Conservation (phyloP, 176 grass and related monocot species). For the Carex pumila region DNA sequence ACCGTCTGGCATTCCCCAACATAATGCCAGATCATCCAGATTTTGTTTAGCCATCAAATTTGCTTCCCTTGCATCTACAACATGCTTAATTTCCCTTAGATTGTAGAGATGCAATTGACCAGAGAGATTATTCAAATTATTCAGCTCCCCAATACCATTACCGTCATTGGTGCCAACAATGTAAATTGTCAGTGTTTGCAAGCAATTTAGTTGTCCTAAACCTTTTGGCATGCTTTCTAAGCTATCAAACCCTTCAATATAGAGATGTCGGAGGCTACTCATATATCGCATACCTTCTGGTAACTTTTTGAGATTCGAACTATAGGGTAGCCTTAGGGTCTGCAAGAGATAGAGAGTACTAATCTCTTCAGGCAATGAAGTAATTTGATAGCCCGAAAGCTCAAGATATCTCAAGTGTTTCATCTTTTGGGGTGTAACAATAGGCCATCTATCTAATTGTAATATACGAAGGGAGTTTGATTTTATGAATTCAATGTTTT, state of each 20-base stretch:
- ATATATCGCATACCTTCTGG: constrained; percentile 35
- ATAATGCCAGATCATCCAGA: neutral
- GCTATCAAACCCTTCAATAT: neutral
- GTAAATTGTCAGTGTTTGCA: constrained; percentile 16
- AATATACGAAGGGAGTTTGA: no score
- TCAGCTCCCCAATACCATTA: constrained; percentile 16
- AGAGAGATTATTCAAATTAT: constrained; percentile 12
- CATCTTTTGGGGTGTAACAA: no score
- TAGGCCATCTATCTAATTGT: fast-evolving
- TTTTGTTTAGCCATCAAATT: constrained; percentile 3
- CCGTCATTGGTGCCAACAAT: neutral
- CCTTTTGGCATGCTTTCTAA: constrained; percentile 16
- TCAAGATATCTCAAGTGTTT: no score
- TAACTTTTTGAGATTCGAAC: neutral
- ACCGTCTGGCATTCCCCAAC: neutral
- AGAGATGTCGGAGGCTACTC: constrained; percentile 21
- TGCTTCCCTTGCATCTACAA: neutral
- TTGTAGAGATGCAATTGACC: neutral
- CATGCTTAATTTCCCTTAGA: neutral
- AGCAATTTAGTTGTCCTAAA: neutral
- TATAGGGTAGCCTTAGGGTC: neutral
- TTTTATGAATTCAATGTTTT: no score
- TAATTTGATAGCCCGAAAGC: fast-evolving
- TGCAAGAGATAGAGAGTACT: neutral
- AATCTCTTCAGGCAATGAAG: neutral